Conservation (phyloP, 1,284 basidiomycete genomes). For the Cerioporus squamosus region DNA sequence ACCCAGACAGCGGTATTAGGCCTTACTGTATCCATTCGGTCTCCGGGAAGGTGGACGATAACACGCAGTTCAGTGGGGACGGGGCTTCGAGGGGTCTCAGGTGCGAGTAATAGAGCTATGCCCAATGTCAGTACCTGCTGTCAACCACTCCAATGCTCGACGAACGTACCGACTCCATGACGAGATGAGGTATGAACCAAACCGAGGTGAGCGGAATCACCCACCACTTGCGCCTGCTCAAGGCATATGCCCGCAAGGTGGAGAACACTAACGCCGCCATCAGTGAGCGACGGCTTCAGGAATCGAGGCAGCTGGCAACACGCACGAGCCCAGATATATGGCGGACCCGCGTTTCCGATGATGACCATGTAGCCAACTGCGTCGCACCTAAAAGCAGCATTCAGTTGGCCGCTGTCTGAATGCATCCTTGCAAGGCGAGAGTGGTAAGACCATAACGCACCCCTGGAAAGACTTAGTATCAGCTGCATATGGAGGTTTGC, state of each 20-base stretch:
- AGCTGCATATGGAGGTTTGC: not conserved
- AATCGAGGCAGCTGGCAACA: too few relatives aligned
- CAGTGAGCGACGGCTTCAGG: not conserved
- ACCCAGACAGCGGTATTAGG: not conserved
- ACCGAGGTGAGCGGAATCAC: not conserved
- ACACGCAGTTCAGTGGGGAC: slow-evolving; percentile 7
- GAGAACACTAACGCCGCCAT: slow-evolving; percentile 5
- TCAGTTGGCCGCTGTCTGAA: not conserved
- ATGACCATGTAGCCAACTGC: slow-evolving; percentile 7
- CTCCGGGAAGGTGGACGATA: not conserved
- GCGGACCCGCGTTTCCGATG: not conserved
- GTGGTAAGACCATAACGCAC: not conserved
- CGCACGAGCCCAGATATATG: slow-evolving; percentile 3
- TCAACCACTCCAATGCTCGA: too few relatives aligned
- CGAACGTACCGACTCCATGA: not conserved
- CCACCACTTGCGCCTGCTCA: slow-evolving; percentile 6
- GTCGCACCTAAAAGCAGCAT: not conserved
- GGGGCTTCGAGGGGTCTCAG: not conserved
- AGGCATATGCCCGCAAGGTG: slow-evolving; percentile 3
- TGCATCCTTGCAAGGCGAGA: not conserved
- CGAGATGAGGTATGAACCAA: slow-evolving; percentile 6
- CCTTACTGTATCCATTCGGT: slow-evolving; percentile 9
- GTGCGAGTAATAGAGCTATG: slow-evolving; percentile 7
- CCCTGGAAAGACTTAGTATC: not conserved
- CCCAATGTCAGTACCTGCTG: not conserved